Conservation (phyloP, 1,284 basidiomycete genomes). For the Leccinum pachyderme region DNA sequence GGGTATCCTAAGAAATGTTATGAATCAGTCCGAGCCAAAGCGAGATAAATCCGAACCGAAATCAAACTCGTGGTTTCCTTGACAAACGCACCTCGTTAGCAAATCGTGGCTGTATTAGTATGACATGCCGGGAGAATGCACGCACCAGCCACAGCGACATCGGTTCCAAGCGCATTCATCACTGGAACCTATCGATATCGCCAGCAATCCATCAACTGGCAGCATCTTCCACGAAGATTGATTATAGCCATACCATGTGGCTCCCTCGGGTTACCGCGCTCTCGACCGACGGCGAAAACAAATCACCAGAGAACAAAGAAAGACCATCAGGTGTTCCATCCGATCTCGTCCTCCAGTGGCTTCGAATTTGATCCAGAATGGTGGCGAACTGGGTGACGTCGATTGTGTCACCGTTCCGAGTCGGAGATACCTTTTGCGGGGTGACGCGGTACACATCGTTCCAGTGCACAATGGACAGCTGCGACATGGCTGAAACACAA, state of each 20-base stretch:
- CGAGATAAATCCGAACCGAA: conserved; percentile 35
- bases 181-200: conserved; percentile 70
- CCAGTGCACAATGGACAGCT: conserved; percentile 51
- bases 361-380: conserved; percentile 57
- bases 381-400: conserved; percentile 75
- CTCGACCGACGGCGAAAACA: conserved; percentile 85
- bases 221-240: neutral
- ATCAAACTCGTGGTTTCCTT: conserved; percentile 68
- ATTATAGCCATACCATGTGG: conserved; percentile 70
- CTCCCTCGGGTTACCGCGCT: conserved; percentile 87
- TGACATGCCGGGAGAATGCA: neutral
- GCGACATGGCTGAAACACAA: conserved; percentile 20
- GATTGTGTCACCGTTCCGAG: conserved; percentile 54
- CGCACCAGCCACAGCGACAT: conserved; percentile 64
- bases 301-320: conserved; percentile 85
- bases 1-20: conserved; percentile 59
- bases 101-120: neutral
- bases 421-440: conserved; percentile 59
- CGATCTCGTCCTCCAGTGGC: conserved; percentile 46
- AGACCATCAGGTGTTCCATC: conserved; percentile 69
- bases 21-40: neutral
- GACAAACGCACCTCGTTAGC: conserved; percentile 1
- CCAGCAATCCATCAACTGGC: neutral
- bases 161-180: conserved; percentile 70
- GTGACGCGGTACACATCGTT: conserved; percentile 78